Base-by-base conservation (phyloP, 2,329 filamentous ascomycete genomes). In the Cryphonectria japonica region DNA sequence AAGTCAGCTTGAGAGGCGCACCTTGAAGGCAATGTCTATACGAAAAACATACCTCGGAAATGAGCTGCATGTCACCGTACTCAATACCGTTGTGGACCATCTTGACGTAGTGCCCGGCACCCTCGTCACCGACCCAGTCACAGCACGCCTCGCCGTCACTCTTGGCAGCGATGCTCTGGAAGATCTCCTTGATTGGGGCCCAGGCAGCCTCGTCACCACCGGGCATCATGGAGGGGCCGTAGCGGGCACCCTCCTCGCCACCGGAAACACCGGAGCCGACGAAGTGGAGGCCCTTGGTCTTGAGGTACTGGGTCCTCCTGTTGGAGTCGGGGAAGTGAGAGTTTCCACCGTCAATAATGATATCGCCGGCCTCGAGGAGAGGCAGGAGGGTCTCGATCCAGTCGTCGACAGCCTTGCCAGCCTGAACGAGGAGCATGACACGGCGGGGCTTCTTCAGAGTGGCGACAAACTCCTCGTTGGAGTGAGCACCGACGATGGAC, bases 81-180 rank as follows among this genome's bases (percentile, higher is more conserved):
- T 99, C 96, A 79, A 99, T 99, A 89, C 96, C 96, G 86, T 99
- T 99, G 92, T 99, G 96, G 75, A 99, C 96, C 96, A 99, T 99
- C 93, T 99, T 99, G 88, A 99, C 95, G 89, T 98, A 99, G 91
- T 99, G 96, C 79, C 96, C 96, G 85, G 96, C 93, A 90, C 96
- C 96, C 85, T 98, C 94, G 85, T 98, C 96, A 87, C 96, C 96
- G 79, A 99, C 96, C 96, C 96, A 99, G 85, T 99, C 96, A 82
- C 96, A 99, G 91, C 96, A 99, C 76, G 96, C 86, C 89, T 99
- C 96, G 79, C 91, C 92, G 80, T 98, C 95, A 84, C 93, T 97
- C 91, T 99, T 98, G 84, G 96, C 96, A 75, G 96, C 89, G 82
- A 99, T 97, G 87, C 90, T 90, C 88, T 99, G 96, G 89, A 99